Conservation (phyloP, 2,329 filamentous ascomycete genomes). For the Penicillium rolfsii region DNA sequence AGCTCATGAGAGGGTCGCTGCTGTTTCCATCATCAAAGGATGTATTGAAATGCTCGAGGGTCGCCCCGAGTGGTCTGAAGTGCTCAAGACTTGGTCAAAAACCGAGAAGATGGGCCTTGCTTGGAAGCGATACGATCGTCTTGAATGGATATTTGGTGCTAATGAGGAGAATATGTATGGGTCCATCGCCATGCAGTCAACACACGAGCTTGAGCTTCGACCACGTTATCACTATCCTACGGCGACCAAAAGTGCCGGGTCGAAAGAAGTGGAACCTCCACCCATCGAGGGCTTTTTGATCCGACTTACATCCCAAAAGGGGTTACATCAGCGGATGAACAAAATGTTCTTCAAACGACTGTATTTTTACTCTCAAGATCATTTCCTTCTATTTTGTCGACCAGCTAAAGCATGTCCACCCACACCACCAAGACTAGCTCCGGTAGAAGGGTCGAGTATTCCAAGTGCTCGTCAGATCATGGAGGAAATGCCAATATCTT, state of each 20-base stretch:
- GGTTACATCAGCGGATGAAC: slow-evolving; percentile 60
- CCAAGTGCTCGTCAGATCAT: slow-evolving; percentile 60
- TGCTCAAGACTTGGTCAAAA: slow-evolving; percentile 62
- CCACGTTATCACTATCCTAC: slow-evolving; percentile 68
- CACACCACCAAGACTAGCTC: slow-evolving; percentile 58
- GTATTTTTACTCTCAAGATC: slow-evolving; percentile 67
- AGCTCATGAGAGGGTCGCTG: slow-evolving; percentile 58
- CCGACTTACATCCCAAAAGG: slow-evolving; percentile 65
- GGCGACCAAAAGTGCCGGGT: slow-evolving; percentile 44
- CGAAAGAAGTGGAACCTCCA: slow-evolving; percentile 58
- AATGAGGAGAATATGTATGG: slow-evolving; percentile 72
- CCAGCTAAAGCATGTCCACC: slow-evolving; percentile 64
- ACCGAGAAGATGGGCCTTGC: slow-evolving; percentile 65
- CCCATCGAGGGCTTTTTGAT: slow-evolving; percentile 70
- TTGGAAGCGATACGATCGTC: slow-evolving; percentile 69
- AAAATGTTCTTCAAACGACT: slow-evolving; percentile 67
- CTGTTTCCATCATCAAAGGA: slow-evolving; percentile 58
- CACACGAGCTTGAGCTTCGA: slow-evolving; percentile 67
- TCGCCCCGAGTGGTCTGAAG: slow-evolving; percentile 61
- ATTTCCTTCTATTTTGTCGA: slow-evolving; percentile 64
- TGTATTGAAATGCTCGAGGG: slow-evolving; percentile 63
- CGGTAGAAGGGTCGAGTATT: slow-evolving; percentile 48
- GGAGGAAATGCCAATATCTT: slow-evolving; percentile 62
- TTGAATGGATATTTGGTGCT: slow-evolving; percentile 69
- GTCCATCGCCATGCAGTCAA: slow-evolving; percentile 67